Conservation (phyloP, 169 alveolate genomes). For the Cystoisospora suis region DNA sequence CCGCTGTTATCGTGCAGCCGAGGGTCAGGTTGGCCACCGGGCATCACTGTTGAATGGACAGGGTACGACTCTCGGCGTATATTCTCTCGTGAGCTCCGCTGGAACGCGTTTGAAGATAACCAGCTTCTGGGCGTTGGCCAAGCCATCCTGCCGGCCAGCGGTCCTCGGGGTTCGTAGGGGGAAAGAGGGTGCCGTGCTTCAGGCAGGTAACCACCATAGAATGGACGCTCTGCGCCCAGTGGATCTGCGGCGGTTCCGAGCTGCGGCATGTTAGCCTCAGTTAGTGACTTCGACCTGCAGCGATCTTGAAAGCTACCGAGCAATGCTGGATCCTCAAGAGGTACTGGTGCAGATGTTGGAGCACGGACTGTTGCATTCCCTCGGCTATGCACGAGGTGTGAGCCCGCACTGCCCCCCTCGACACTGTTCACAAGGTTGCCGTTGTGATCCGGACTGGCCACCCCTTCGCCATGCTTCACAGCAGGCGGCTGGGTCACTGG, state of each 20-base stretch:
- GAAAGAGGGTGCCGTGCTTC: background rate
- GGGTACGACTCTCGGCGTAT: too few relatives aligned
- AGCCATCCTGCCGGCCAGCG: background rate
- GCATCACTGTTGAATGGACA: too few relatives aligned
- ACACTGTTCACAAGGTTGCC: too few relatives aligned
- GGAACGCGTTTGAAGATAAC: background rate
- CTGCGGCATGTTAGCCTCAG: background rate
- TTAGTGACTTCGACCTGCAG: background rate
- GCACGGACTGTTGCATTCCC: background rate
- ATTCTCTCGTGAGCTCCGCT: too few relatives aligned
- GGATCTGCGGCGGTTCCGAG: background rate
- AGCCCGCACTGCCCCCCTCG: too few relatives aligned
- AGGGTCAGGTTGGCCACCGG: too few relatives aligned
- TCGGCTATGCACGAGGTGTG: background rate
- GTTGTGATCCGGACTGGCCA: background rate
- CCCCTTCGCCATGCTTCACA: background rate
- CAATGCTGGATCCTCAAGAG: background rate
- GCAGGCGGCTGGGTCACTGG: background rate
- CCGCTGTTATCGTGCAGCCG: too few relatives aligned
- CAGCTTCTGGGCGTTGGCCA: slow-evolving; percentile 21
- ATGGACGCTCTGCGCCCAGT: background rate
- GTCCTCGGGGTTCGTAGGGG: background rate
- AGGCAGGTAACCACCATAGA: background rate
- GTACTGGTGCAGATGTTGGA: background rate
- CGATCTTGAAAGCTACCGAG: background rate